Evolutionary conservation across 192 early-diverging fungal genomes (phyloP), one percentile per base, ranked within the genome.

Genomic region (Bifiguratus adelaidae): DNA sequence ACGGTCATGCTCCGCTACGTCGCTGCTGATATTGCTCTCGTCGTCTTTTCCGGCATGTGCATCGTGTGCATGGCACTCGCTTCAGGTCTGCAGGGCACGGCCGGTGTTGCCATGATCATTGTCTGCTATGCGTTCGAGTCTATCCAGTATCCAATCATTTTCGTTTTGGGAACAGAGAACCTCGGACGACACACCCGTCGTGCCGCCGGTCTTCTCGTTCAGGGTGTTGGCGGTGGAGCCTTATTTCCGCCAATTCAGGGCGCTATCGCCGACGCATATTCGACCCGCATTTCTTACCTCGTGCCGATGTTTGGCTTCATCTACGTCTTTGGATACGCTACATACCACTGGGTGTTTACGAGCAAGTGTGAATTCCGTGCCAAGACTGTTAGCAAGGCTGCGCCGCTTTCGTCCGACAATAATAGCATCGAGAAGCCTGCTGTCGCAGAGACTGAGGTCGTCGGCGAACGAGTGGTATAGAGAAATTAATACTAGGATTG

Each of bases 101-200:
- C 30, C 15, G 44, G 48, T 16, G 50, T 53, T 6, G 52, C 50
- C 27, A 29, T 47, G 23, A 33, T 62, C 18, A 37, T 62, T 15
- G 50, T 52, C 19, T 23, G 55, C 13, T 28, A 56, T 42, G 55
- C 56, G 24, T 62, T 62, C 19, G 60, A 62, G 28, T 46, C 41
- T 22, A 52, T 62, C 30, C 46, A 56, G 60, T 62, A 47, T 37
- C 53, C 60, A 15, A 62, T 53, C 4, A 56, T 56, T 30, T 62
- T 62, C 26, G 35, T 53, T 7, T 30, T 62, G 23, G 60, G n/a
- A n/a, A n/a, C n/a, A n/a, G n/a, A 34, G 15, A 15, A 34, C 15
- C 32, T 34, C 15, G 32, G 32, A 11, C 11, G 11, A 13, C 32
- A 34, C 32, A 11, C 11, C 32, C 11, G 15, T 13, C 32, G 32